A percentile compares a stretch with the other conserved stretches of the same genome.
Evolutionary conservation across 148 eudicot genomes (phyloP).

Genomic region (Camellia lanceoleosa): DNA sequence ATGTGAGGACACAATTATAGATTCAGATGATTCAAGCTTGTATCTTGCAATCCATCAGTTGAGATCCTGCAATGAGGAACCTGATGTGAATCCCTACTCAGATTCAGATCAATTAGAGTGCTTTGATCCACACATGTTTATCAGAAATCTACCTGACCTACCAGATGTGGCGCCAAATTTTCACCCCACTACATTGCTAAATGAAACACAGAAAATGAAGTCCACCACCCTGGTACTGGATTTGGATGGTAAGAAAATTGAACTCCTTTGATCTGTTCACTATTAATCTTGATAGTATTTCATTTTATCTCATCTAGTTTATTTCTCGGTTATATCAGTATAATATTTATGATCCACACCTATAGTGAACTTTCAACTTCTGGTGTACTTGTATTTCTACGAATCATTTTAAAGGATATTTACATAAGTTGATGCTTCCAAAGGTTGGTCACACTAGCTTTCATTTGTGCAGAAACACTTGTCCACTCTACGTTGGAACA

Average conservation of each 20-base stretch:
- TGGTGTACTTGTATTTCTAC: background rate
- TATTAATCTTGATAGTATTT: background rate
- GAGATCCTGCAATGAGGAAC: slow-evolving; percentile 55
- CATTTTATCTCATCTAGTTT: background rate
- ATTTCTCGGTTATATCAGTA: background rate
- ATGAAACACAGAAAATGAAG: slow-evolving; percentile 49
- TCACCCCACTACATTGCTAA: slow-evolving; percentile 36
- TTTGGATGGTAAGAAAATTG: slow-evolving; percentile 74
- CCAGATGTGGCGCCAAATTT: slow-evolving; percentile 45
- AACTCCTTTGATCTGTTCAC: background rate
- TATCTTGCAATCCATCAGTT: slow-evolving; percentile 76
- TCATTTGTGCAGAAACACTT: slow-evolving; percentile 70
- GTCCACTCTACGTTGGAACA: slow-evolving; percentile 86
- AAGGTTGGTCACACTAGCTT: slow-evolving; percentile 3
- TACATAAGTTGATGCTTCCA: background rate
- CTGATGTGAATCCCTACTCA: slow-evolving; percentile 40
- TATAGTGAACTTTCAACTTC: background rate
- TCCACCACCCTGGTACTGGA: slow-evolving; percentile 82
- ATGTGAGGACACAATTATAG: slow-evolving; percentile 33
- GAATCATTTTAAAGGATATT: background rate
- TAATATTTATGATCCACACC: background rate
- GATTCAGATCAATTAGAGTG: slow-evolving; percentile 60
- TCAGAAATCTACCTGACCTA: slow-evolving; percentile 67
- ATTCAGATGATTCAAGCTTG: slow-evolving; percentile 61
- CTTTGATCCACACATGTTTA: slow-evolving; percentile 78